Evolutionary conservation across 139 green algal species (phyloP), one percentile per base, ranked within the genome.

Genomic region (Trebouxia sp.): DNA sequence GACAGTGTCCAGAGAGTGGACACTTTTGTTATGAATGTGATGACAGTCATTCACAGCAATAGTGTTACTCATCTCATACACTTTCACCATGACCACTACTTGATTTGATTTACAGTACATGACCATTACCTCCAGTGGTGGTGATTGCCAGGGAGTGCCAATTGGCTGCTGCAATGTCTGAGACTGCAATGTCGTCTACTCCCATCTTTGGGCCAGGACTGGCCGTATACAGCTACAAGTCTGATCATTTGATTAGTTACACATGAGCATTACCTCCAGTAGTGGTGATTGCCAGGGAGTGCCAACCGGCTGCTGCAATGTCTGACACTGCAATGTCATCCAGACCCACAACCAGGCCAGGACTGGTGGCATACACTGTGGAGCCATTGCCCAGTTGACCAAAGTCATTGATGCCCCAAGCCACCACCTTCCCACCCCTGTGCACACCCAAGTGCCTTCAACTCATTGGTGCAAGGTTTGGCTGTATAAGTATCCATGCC

Each of bases 351-450:
- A 93, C 86, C 38, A 56, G 47, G 41, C 75, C 56, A 8, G 88
- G 83, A 24, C 75, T 76, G 0, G 89, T 94, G 17, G 80, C 78
- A 72, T 95, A 95, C 26, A 65, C 87, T 39, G 94, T 97, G 76
- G 78, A 90, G 62, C 94, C 94, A 72, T 93, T 95, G 65, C 94
- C 94, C 69, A 97, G 88, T 86, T 94, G 88, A 10, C 92, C 94
- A 85, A 94, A 97, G 84, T 97, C 93, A 82, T 98, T 98, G 80
- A 85, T 96, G 75, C 94, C 94, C 92, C 90, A 95, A 14, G 87
- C 85, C 22, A 90, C 74, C 42, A 95, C 88, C 39, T 88, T 28
- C 14, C 89, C 89, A 15, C 81, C 76, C 72, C 72, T 86, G 70
- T 20, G 72, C n/a, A 30, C 26, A 5, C 41, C 20, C 50, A 58